Evolutionary conservation across 805 yeast genomes (phyloP).

Genomic region (Isabelozyma heimii): DNA sequence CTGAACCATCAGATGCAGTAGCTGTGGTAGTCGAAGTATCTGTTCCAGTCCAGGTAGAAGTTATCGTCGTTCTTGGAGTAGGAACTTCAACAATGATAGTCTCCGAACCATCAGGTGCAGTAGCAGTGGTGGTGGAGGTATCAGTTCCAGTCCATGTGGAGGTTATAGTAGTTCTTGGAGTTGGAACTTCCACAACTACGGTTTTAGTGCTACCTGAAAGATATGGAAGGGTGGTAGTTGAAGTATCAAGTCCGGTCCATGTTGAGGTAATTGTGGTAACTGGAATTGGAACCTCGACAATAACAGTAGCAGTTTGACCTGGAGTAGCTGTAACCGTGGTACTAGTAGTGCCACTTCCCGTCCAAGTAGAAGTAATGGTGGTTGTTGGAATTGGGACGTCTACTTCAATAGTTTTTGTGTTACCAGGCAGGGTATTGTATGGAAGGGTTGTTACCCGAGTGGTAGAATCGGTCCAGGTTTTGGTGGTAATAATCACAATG

Average conservation of each 20-base stretch:
- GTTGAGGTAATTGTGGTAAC: slow-evolving; percentile 5
- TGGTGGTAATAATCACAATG: slow-evolving; percentile 8
- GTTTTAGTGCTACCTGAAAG: slow-evolving; percentile 12
- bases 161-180: slow-evolving; percentile 2
- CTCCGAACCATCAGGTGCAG: not conserved
- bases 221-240: slow-evolving; percentile 7
- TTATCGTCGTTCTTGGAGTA: not conserved
- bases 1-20: not conserved
- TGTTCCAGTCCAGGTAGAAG: not conserved
- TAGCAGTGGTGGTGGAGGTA: slow-evolving; percentile 3
- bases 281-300: slow-evolving; percentile 11
- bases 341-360: slow-evolving; percentile 8
- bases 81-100: not conserved
- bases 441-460: slow-evolving; percentile 17
- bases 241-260: not conserved
- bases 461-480: slow-evolving; percentile 17
- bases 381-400: slow-evolving; percentile 16
- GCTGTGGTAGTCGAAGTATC: not conserved
- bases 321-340: slow-evolving; percentile 14
- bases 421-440: slow-evolving; percentile 8
- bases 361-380: slow-evolving; percentile 6
- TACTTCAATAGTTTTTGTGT: slow-evolving; percentile 22
- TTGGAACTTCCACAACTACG: slow-evolving; percentile 11
- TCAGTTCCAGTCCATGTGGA: slow-evolving; percentile 7
- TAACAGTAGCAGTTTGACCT: slow-evolving; percentile 16